Evolutionary conservation across 2,329 filamentous ascomycete species (phyloP).

Genomic region (Exophiala oligosperma): DNA sequence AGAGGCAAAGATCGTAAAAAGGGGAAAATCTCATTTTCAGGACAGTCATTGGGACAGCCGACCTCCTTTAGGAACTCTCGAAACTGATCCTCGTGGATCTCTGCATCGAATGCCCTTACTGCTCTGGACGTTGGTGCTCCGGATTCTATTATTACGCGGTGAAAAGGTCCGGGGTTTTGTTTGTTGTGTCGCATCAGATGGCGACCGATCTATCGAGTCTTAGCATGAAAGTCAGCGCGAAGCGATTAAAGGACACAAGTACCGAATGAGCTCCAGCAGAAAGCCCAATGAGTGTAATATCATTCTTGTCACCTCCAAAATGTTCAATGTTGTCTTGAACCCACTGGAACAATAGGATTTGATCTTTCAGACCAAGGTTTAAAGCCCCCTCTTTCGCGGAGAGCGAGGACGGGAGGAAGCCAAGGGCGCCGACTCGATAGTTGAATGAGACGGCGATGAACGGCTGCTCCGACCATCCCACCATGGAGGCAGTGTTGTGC

Average conservation of each 20-base stretch:
- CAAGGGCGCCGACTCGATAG: conserved; percentile 48
- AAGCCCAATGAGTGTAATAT: conserved; percentile 52
- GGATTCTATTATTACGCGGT: conserved; percentile 50
- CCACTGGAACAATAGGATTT: conserved; percentile 39
- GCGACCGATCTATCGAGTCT: conserved; percentile 13
- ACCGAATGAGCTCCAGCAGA: conserved; percentile 40
- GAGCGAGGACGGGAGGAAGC: conserved; percentile 32
- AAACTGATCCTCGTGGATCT: conserved; percentile 48
- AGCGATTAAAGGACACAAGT: background rate
- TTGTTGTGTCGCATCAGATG: conserved; percentile 38
- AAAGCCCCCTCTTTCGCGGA: conserved; percentile 35
- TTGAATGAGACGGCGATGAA: conserved; percentile 47
- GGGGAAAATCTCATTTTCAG: conserved; percentile 31
- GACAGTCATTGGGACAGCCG: conserved; percentile 34
- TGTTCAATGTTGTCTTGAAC: conserved; percentile 32
- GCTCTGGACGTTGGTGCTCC: conserved; percentile 50
- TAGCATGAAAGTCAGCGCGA: background rate
- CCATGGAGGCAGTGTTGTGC: conserved; percentile 63
- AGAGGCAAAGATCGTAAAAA: conserved; percentile 45
- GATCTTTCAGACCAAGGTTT: conserved; percentile 41
- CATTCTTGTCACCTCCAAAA: conserved; percentile 41
- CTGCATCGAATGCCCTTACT: conserved; percentile 39
- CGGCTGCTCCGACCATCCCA: conserved; percentile 46
- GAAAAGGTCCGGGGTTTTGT: conserved; percentile 37
- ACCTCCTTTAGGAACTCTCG: conserved; percentile 47